These are phyloP conservation scores for Penicillium soppii DNA, from an alignment of 495 filamentous ascomycete species.

Conservation along the genomic window DNA sequence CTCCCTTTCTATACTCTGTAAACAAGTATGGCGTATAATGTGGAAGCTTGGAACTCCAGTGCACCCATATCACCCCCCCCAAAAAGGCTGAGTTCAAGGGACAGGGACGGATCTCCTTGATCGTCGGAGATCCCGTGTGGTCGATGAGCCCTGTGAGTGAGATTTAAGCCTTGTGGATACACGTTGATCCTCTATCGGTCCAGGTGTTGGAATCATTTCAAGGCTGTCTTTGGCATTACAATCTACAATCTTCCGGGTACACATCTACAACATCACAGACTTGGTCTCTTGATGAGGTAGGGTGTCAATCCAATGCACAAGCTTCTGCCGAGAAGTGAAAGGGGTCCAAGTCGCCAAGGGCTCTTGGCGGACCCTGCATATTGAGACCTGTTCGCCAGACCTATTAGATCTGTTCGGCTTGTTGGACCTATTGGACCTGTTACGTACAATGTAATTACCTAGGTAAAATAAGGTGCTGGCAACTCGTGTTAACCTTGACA, in stretches of 20 bases:
- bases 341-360: background rate
- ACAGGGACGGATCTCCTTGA: no score
- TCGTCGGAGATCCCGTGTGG: background rate
- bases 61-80: background rate
- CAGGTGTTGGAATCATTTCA: background rate
- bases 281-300: background rate
- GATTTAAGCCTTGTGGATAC: slow-evolving; percentile 10
- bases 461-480: no score
- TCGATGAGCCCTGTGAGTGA: background rate
- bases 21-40: no score
- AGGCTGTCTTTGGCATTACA: background rate
- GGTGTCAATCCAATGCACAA: background rate
- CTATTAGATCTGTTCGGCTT: no score
- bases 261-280: background rate
- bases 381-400: background rate
- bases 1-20: no score
- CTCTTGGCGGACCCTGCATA: slow-evolving; percentile 1
- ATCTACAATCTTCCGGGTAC: no score
- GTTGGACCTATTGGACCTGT: no score
- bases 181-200: background rate
- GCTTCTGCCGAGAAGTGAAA: background rate
- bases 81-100: background rate
- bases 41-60: no score
- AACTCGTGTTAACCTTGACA: background rate
- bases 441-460: no score